Base-by-base conservation (phyloP, 352 stramenopile species). In the Salisapilia sapeloensis region DNA sequence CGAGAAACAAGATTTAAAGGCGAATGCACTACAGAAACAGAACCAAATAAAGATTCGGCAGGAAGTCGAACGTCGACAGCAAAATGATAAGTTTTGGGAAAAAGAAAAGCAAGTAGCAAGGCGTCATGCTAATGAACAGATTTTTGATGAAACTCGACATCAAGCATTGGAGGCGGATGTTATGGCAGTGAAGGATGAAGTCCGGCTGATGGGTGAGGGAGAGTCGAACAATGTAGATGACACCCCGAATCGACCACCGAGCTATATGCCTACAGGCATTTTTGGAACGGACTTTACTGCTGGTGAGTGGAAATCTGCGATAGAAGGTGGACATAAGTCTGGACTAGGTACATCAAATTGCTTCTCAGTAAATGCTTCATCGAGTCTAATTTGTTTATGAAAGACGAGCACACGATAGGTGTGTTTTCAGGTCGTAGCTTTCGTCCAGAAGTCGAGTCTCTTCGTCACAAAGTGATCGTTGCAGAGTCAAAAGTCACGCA, bases 81-180 rank as follows among this genome's bases (percentile, higher is more conserved):
- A 62, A 40, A 83, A 70, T 29, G 48, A 65, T 31, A 59, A 53
- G 12, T 84, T 79, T 32, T 86, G 71, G 71, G 44, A 74, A 35
- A 77, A 77, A 35, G 64, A 86, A 13, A 50, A 75, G 6, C 46
- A 48, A 0, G 43, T 72, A 10, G 60, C 54, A 0, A 54, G 63
- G 8, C 38, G 58, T 13, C 77, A 62, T 18, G 60, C 60, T 0
- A 48, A 58, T 12, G 36, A 69, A 20, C 63, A 78, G 16, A 55
- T 40, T n/a, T 42, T 50, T 1, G 47, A 50, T 0, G 35, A 43
- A 5, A 26, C 58, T 5, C 19, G 19, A 2, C 33, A 57, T 6
- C 33, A 46, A 10, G 35, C 45, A 11, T 60, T 67, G 35, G 33
- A 50, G 0, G 29, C 35, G 1, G 38, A 54, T 18, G 48, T 67